Percentiles rank a stretch among this genome's conserved stretches.
Evolutionary conservation across 2,329 filamentous ascomycete genomes (phyloP).

Genomic region (Seiridium unicorne): DNA sequence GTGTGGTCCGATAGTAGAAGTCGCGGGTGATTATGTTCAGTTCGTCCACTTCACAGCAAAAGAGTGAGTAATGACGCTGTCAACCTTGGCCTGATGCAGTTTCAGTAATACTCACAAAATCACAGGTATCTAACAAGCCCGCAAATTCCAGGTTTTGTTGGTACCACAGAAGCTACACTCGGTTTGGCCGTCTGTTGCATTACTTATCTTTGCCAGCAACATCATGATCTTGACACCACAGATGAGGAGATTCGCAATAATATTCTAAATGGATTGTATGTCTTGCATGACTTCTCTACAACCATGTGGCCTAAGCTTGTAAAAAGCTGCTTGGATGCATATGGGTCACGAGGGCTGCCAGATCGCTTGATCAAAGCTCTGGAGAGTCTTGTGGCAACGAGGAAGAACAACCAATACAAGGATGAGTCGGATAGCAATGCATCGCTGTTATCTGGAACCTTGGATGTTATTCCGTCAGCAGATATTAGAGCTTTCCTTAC

Average conservation of each 20-base stretch:
- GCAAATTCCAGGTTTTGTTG: slow-evolving; percentile 5
- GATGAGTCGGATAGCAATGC: no score
- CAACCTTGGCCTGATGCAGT: no score
- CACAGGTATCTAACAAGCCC: slow-evolving; percentile 11
- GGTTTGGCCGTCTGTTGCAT: neutral
- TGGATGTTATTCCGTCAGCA: neutral
- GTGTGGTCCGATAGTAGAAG: slow-evolving; percentile 29
- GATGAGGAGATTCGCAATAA: neutral
- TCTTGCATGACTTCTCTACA: neutral
- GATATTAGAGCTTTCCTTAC: neutral
- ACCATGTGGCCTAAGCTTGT: neutral
- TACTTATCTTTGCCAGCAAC: neutral
- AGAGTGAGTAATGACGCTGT: slow-evolving; percentile 15
- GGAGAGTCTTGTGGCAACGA: no score
- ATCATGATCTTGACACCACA: neutral
- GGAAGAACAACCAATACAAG: no score
- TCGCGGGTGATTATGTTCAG: slow-evolving; percentile 23
- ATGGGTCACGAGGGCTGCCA: neutral
- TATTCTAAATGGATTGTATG: neutral
- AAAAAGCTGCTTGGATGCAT: neutral
- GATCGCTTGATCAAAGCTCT: neutral
- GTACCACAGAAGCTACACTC: neutral
- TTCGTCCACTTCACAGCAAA: slow-evolving; percentile 33
- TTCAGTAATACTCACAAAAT: neutral
- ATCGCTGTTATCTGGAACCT: neutral